These are phyloP conservation scores for Heliosperma pusillum DNA, from an alignment of 148 eudicot species.

Conservation along the genomic window DNA sequence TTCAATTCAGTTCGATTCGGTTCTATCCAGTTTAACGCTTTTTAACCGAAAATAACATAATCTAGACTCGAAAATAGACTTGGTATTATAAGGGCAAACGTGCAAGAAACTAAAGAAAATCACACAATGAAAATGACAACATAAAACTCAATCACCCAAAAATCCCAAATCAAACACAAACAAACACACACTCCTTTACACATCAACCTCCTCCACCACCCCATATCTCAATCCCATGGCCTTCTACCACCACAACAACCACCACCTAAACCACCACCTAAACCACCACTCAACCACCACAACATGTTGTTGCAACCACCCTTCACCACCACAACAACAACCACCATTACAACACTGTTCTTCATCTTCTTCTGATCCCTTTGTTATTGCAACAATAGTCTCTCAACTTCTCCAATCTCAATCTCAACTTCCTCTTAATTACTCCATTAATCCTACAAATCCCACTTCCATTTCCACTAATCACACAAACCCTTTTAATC, in stretches of 20 bases:
- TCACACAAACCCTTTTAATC: constrained; percentile 17
- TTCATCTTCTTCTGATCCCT: constrained; percentile 27
- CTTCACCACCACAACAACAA: constrained; percentile 27
- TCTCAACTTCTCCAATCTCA: constrained; percentile 36
- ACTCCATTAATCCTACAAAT: constrained; percentile 3
- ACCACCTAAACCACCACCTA: constrained; percentile 27
- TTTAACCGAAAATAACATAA: no score
- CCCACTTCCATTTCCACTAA: not conserved
- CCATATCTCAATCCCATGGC: constrained; percentile 44
- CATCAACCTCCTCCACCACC: not conserved
- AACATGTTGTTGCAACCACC: constrained; percentile 32
- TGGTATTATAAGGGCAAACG: no score
- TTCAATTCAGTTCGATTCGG: no score
- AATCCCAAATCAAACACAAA: no score
- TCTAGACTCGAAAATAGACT: no score
- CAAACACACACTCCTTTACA: no score
- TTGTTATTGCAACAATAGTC: constrained; percentile 28
- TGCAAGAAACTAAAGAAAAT: no score
- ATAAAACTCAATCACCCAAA: no score
- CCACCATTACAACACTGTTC: constrained; percentile 22
- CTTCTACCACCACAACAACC: constrained; percentile 42
- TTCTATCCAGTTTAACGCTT: no score
- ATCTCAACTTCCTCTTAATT: constrained; percentile 10
- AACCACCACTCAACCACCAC: constrained; percentile 29
- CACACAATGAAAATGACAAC: no score